Base-by-base conservation (phyloP, 768 basidiomycete species). In the Leccinum disarticulatum region DNA sequence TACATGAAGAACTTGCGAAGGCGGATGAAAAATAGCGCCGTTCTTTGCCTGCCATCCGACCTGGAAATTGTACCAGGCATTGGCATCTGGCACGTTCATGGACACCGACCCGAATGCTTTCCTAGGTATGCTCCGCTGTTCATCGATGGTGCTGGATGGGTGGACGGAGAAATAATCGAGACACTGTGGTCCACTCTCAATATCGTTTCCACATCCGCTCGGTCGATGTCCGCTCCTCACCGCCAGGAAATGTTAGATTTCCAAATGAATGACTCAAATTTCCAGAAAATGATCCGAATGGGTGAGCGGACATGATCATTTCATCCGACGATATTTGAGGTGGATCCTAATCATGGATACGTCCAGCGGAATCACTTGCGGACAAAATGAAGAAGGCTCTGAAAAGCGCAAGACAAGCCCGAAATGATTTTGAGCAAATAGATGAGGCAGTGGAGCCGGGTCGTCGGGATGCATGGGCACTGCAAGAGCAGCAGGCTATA, bases 21-120 rank as follows among this genome's bases (percentile, higher is more conserved):
- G 1, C 14, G 7, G 11, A 1, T 54, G 1, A 2, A 19, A 11
- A 15, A 13, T 0, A 54, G 33, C 64, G 0, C 6, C 0, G 22
- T 38, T 3, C 17, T 60, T 1, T 1, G 11, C 0, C 10, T 52
- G 13, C 61, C 61, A 0, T 1, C 19, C 0, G 41, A 33, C 1
- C 0, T 64, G 0, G 30, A 56, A 1, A 60, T 74, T 4, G 54
- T 63, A 0, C 52, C 38, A 0, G 68, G 62, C 3, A 72, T 74
- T 8, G 65, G 70, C 0, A 56, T 69, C 0, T 73, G 68, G 58
- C 69, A 73, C 49, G 61, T 73, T 0, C 70, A 73, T 54, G 72
- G 51, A 0, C 69, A 73, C 54, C 54, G 57, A 14, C 52, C 62
- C 0, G 38, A 70, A 25, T 76, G 75, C 54, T 68, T 66, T 11